These are phyloP conservation scores for Prasinococcaceae sp. DNA, from an alignment of 139 green algal species.

Conservation along the genomic window DNA sequence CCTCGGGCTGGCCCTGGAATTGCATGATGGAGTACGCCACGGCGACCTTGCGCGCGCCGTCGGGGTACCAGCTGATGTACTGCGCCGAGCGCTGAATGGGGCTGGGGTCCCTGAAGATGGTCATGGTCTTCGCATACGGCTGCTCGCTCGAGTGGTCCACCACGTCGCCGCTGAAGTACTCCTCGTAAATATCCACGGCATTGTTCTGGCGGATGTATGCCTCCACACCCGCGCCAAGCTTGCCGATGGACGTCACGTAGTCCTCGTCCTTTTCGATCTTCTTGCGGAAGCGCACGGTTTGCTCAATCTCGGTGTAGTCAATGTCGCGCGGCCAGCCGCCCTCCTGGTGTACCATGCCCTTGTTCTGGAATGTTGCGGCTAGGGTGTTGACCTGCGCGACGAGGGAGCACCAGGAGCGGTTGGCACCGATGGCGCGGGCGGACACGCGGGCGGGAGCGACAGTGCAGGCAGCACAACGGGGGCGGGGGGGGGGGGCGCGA, in stretches of 20 bases:
- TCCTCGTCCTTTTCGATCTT: slow-evolving; percentile 88
- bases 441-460: neutral
- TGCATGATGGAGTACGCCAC: slow-evolving; percentile 64
- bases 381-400: slow-evolving; percentile 63
- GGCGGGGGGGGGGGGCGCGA: too few relatives aligned
- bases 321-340: slow-evolving; percentile 90
- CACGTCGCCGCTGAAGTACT: slow-evolving; percentile 61
- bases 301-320: slow-evolving; percentile 70
- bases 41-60: slow-evolving; percentile 48
- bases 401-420: neutral
- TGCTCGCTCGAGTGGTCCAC: slow-evolving; percentile 46
- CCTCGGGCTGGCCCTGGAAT: slow-evolving; percentile 65
- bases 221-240: neutral
- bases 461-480: too few relatives aligned
- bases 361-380: slow-evolving; percentile 44
- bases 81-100: slow-evolving; percentile 36
- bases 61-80: slow-evolving; percentile 43
- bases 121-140: slow-evolving; percentile 55
- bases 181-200: slow-evolving; percentile 86
- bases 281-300: slow-evolving; percentile 53
- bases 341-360: slow-evolving; percentile 69
- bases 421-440: neutral
- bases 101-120: slow-evolving; percentile 63
- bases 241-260: slow-evolving; percentile 48
- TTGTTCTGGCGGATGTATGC: slow-evolving; percentile 63